Conservation (phyloP, 1,284 basidiomycete species). For the Malassezia obtusa region DNA sequence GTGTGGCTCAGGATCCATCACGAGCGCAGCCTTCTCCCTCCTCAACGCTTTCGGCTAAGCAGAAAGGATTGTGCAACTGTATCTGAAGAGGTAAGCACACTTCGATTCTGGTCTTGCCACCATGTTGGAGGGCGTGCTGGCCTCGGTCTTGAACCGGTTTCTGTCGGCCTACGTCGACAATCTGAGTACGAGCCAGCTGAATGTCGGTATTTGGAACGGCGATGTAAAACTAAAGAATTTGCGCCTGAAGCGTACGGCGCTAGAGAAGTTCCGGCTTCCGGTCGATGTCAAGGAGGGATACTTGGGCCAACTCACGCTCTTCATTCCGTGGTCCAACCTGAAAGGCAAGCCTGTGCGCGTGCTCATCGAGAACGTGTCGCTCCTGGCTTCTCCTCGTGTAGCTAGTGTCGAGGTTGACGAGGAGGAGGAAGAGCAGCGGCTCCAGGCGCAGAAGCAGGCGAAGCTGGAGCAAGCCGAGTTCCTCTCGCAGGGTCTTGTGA, state of each 20-base stretch:
- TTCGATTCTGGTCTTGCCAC: background rate
- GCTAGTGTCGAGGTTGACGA: conserved; percentile 62
- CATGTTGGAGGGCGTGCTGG: conserved; percentile 47
- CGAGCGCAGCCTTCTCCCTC: too few relatives aligned
- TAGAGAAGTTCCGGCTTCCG: conserved; percentile 92
- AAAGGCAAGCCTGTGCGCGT: conserved; percentile 88
- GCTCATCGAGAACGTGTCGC: conserved; percentile 84
- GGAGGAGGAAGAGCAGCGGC: conserved; percentile 71
- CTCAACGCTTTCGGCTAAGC: too few relatives aligned
- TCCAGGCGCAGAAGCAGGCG: conserved; percentile 78
- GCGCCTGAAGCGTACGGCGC: conserved; percentile 79
- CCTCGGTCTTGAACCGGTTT: conserved; percentile 60
- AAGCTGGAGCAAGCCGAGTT: conserved; percentile 80
- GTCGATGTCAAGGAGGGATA: conserved; percentile 89
- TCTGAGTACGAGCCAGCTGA: conserved; percentile 85
- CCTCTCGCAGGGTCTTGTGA: conserved; percentile 49
- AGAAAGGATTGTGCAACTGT: too few relatives aligned
- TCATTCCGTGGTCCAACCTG: conserved; percentile 90
- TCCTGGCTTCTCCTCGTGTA: conserved; percentile 77
- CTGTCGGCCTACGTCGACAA: conserved; percentile 94
- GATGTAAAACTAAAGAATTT: conserved; percentile 67
- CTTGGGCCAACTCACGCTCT: conserved; percentile 81
- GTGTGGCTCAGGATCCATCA: too few relatives aligned
- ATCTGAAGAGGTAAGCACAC: too few relatives aligned
- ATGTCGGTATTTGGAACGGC: conserved; percentile 89